phyloP scores from a whole-genome alignment of 768 basidiomycete genomes.

The Termitomyces eurrhizus region DNA sequence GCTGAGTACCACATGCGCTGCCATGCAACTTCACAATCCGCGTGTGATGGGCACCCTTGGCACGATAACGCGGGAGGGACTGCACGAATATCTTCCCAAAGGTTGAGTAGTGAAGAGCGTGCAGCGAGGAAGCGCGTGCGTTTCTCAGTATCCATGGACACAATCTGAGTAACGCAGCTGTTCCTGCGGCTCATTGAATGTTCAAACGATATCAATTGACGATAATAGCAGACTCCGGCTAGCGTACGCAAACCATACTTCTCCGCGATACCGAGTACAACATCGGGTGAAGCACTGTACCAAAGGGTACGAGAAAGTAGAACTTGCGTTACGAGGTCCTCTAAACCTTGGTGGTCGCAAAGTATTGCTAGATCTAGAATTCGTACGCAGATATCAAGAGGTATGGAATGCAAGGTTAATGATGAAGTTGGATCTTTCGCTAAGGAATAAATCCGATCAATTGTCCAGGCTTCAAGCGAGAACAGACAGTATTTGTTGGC shows the following conservation, averaged over 20 bases:
- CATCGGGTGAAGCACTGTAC: slow-evolving; percentile 45
- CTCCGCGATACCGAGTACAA: slow-evolving; percentile 47
- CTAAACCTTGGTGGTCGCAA: slow-evolving; percentile 43
- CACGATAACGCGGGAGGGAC: slow-evolving; percentile 40
- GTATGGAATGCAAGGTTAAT: slow-evolving; percentile 26
- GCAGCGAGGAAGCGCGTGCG: slow-evolving; percentile 54
- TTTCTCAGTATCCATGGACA: slow-evolving; percentile 27
- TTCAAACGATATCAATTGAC: slow-evolving; percentile 36
- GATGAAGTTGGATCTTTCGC: slow-evolving; percentile 23
- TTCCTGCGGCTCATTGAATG: slow-evolving; percentile 24
- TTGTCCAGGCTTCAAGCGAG: slow-evolving; percentile 41
- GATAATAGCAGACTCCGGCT: slow-evolving; percentile 54
- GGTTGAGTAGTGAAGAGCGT: slow-evolving; percentile 46
- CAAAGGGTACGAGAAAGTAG: slow-evolving; percentile 52
- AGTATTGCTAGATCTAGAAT: slow-evolving; percentile 49
- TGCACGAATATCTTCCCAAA: slow-evolving; percentile 51
- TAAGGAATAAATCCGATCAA: slow-evolving; percentile 35
- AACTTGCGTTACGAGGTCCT: slow-evolving; percentile 42
- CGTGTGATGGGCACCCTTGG: slow-evolving; percentile 44
- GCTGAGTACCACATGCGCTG: slow-evolving; percentile 48
- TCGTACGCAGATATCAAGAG: slow-evolving; percentile 36
- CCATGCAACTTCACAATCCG: slow-evolving; percentile 48
- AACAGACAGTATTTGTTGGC: slow-evolving; percentile 46
- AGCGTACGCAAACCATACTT: slow-evolving; percentile 30
- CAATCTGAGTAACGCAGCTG: slow-evolving; percentile 23